Percentiles rank a stretch among this genome's conserved stretches.
These are phyloP conservation scores for Salix udensis DNA, from an alignment of 345 rosid genomes.

Conservation along the genomic window DNA sequence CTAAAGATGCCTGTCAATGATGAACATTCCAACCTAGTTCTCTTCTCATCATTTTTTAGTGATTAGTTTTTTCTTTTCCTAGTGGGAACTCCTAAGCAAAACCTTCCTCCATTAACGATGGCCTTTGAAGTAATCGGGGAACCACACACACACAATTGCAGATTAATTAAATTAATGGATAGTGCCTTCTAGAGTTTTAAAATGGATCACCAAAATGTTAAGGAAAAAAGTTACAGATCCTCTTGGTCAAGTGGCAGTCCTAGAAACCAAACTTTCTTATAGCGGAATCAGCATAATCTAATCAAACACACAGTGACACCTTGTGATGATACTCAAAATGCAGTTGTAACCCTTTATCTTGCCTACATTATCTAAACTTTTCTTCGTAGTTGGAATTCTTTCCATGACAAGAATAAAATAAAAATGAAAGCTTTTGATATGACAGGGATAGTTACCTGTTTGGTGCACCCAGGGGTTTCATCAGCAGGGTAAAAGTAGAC, in stretches of 20 bases:
- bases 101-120: background rate
- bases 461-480: constrained; percentile 93
- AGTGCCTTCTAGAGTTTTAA: background rate
- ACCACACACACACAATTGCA: background rate
- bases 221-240: background rate
- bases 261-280: background rate
- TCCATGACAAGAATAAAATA: too few relatives aligned
- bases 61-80: background rate
- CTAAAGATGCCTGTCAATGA: background rate
- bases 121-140: background rate
- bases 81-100: background rate
- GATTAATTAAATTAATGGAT: background rate
- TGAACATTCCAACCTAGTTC: background rate
- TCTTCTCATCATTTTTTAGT: background rate
- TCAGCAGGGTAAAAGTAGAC: constrained; percentile 96
- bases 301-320: background rate
- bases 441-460: constrained; percentile 48
- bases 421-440: background rate
- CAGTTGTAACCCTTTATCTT: background rate
- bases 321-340: background rate
- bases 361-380: background rate
- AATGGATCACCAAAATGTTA: background rate
- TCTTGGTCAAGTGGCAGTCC: background rate
- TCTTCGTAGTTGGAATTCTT: too few relatives aligned
- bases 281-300: too few relatives aligned